Evolutionary conservation across 2,329 filamentous ascomycete species (phyloP).

Genomic region (Diaporthe vaccinii): DNA sequence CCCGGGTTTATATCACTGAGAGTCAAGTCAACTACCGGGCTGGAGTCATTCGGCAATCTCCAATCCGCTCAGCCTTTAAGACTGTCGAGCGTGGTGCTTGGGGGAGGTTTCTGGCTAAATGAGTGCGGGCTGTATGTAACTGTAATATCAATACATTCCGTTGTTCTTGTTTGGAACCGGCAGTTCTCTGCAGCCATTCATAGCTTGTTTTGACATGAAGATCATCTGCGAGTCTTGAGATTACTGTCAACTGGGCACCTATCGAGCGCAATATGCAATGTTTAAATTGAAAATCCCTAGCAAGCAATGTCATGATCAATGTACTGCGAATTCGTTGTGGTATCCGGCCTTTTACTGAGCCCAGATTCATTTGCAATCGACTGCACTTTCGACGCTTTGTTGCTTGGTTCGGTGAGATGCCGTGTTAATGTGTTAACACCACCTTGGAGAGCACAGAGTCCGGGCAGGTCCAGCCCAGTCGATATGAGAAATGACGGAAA

Average conservation of each 20-base stretch:
- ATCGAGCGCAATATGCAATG: background rate
- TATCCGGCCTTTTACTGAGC: background rate
- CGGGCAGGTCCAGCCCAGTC: background rate
- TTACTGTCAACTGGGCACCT: background rate
- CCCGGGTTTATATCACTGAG: background rate
- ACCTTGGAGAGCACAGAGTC: background rate
- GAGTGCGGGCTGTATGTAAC: constrained; percentile 8
- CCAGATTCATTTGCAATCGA: background rate
- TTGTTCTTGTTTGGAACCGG: background rate
- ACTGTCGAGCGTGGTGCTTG: background rate
- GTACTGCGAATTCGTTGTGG: background rate
- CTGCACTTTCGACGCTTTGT: background rate
- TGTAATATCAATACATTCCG: constrained; percentile 3
- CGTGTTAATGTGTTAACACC: background rate
- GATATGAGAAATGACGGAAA: background rate
- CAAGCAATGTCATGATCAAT: background rate
- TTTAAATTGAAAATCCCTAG: background rate
- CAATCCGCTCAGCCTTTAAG: too few species aligned
- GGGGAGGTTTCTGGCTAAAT: constrained; percentile 21
- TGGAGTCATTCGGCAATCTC: background rate
- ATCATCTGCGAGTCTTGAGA: background rate
- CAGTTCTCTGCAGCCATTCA: constrained; percentile 25
- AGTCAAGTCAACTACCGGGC: background rate
- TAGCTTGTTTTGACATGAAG: background rate
- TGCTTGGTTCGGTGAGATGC: background rate